Conservation (phyloP, 176 grass and related monocot genomes). For the Rhynchospora breviuscula region DNA sequence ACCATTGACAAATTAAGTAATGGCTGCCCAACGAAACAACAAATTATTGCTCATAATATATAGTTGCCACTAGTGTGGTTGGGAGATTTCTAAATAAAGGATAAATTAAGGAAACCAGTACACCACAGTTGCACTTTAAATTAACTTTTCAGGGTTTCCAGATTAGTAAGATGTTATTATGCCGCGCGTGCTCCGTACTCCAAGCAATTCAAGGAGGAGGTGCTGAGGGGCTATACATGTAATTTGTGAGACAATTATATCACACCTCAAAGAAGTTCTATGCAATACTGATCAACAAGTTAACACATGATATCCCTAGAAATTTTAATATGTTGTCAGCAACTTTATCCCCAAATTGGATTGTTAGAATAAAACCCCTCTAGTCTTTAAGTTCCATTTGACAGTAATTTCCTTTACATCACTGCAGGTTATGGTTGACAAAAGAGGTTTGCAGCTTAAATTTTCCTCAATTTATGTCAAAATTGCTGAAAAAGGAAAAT, state of each 20-base stretch:
- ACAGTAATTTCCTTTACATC: not conserved
- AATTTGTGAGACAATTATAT: not conserved
- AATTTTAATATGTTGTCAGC: not conserved
- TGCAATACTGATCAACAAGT: not conserved
- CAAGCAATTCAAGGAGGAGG: not conserved
- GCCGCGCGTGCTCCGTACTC: not conserved
- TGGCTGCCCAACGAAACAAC: not conserved
- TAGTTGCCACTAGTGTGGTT: not conserved
- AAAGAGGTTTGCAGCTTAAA: not conserved
- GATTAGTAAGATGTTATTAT: not conserved
- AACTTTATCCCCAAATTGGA: not conserved
- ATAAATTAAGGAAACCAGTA: not conserved
- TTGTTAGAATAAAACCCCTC: not conserved
- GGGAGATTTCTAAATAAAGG: not conserved
- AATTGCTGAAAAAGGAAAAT: not conserved
- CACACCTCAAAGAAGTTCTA: not conserved
- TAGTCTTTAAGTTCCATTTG: not conserved
- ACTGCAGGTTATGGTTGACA: not conserved
- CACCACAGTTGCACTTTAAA: not conserved
- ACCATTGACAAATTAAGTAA: not conserved
- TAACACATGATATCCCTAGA: not conserved
- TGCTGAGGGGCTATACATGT: not conserved
- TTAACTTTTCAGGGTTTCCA: not conserved
- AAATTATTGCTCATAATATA: not conserved
- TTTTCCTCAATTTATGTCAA: not conserved